Base-by-base conservation (phyloP, 345 rosid species). In the Sisymbrium irio region DNA sequence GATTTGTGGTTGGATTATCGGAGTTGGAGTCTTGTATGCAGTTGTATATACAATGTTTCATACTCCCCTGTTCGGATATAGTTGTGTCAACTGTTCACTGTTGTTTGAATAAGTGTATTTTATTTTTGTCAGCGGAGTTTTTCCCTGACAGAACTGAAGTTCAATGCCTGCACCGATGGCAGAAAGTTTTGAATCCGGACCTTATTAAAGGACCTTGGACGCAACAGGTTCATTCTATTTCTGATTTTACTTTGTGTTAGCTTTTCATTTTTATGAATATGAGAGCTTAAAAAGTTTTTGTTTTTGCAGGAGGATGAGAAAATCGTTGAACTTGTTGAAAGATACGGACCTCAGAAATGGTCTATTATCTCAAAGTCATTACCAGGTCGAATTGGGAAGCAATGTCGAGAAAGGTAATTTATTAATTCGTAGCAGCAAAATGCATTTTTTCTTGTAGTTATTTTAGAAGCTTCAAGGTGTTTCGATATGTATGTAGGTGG, bases 181-280 rank as follows among this genome's bases (percentile, higher is more conserved):
- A 96, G 82, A 96, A 96, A 80, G 99, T 96, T 84, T 86, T 96
- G 9, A 88, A 92, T 79, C 99, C 99, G 0, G 94, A 96, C 1
- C 97, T 96, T 83, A 80, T 92, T 50, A 96, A 96, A 79, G 99
- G 99, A 82, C 97, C 98, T 40, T 96, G 99, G 99, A 86, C 93
- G 65, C 97, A 82, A 81, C 90, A 92, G 95, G 99, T 92, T 76
- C 55, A 67, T 42, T 63, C 54, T 55, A 33, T 57, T 47, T 49
- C 46, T 28, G 28, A 15, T 9, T 32, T 3, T 12, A 28, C 3
- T 22, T 22, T 25, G 0, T 13, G n/a, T 36, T 51, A 56, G 71
- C 50, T 7, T 65, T 45, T 32, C 65, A 25, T 13, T 14, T 63
- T 46, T 40, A 14, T 40, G 62, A 58, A 35, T 9, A 50, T 20